Base-by-base conservation (phyloP, 2,329 filamentous ascomycete genomes). In the Talaromyces atroroseus region DNA sequence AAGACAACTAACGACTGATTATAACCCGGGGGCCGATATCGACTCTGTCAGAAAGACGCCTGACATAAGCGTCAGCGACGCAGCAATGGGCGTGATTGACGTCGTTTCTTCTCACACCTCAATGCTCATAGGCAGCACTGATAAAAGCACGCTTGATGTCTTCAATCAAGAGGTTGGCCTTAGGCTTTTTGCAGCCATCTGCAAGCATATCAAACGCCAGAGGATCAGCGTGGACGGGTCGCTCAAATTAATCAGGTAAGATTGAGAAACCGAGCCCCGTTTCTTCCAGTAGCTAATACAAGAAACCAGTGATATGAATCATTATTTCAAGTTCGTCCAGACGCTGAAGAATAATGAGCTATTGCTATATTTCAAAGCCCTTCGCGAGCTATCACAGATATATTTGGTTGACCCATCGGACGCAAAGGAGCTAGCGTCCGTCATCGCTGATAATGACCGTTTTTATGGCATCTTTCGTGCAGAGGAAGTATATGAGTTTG, bases 111-210 rank as follows among this genome's bases (percentile, higher is more conserved):
- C 87, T 16, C 94, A 99, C 71, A 97, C 92, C 1, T 85, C 82
- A 68, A 96, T 99, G 90, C 81, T 99, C 12, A 84, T 89, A 3
- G 94, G 94, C 60, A 95, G 90, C 69, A 97, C 92, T 1, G 94
- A 99, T 70, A 99, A 99, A 78, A 92, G 90, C 60, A 95, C 96
- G 81, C 85, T 99, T 24, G 94, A 99, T 68, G 94, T 99, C 14
- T 99, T 99, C 80, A 96, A 96, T 71, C 90, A 94, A 73, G 94
- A 99, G 76, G 92, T 99, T 24, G 94, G 94, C 0, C 82, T 96
- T 61, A 88, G 94, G 24, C 82, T 99, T 52, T 99, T 97, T 75
- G 86, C 88, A 20, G 88, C 90, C 18, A 80, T 99, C 51, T 96
- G 92, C 80, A 99, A 99, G 75, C 94, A 99, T 74, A 82, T 99